Percentiles rank a stretch among this genome's conserved stretches.
Evolutionary conservation across 176 grass and related monocot genomes (phyloP).

Genomic region (Puccinellia tenuiflora): DNA sequence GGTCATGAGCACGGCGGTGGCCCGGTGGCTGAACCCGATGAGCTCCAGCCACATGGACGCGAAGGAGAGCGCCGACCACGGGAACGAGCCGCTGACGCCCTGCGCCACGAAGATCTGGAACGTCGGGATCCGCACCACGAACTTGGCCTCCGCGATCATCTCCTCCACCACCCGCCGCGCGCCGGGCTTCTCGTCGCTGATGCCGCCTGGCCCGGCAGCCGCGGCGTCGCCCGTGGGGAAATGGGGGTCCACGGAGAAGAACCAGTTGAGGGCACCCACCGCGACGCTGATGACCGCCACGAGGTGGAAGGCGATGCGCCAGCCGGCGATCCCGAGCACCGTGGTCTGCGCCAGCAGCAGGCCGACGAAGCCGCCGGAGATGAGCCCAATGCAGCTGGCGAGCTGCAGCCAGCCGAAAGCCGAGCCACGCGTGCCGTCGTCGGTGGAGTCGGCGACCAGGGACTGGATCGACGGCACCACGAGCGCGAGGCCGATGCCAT

Average conservation of each 20-base stretch:
- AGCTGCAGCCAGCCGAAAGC: constrained; percentile 87
- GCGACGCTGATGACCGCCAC: constrained; percentile 51
- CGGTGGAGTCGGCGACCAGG: constrained; percentile 72
- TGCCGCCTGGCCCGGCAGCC: not conserved
- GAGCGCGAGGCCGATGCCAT: constrained; percentile 75
- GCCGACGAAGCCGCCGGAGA: constrained; percentile 56
- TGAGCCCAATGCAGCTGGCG: constrained; percentile 60
- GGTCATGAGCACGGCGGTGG: constrained; percentile 45
- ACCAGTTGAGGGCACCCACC: constrained; percentile 49
- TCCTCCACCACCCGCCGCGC: constrained; percentile 29
- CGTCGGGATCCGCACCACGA: constrained; percentile 46
- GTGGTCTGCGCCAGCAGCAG: constrained; percentile 64
- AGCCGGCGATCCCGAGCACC: constrained; percentile 65
- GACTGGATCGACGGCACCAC: constrained; percentile 78
- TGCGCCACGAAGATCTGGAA: constrained; percentile 74
- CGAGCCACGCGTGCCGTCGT: constrained; percentile 55
- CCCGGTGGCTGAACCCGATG: constrained; percentile 54
- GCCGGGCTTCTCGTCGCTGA: not conserved
- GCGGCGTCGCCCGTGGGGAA: not conserved
- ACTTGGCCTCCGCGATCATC: constrained; percentile 51
- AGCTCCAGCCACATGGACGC: constrained; percentile 90
- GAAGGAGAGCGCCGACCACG: constrained; percentile 70
- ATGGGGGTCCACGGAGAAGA: constrained; percentile 47
- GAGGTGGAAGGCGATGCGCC: constrained; percentile 83
- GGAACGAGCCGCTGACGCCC: constrained; percentile 67